Base-by-base conservation (phyloP, 768 basidiomycete genomes). In the Termitomyces bulborhizus region DNA sequence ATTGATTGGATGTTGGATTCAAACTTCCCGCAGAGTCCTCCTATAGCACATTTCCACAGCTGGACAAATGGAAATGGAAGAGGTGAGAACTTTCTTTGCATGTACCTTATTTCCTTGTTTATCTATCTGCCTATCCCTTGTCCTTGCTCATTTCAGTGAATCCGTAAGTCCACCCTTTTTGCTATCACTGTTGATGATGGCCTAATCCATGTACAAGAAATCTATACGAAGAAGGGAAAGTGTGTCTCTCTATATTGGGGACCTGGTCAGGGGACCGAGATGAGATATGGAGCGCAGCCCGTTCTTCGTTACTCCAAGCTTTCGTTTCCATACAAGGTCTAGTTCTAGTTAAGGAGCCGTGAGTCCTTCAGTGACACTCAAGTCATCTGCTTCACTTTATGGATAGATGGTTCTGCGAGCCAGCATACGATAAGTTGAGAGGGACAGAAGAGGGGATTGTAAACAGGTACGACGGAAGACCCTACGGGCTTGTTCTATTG, bases 1-100 rank as follows among this genome's bases (percentile, higher is more conserved):
- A 96, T 97, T 54, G 94, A 98, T 70, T 93, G 90, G 90, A 83
- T 85, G 78, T 74, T 93, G 11, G 90, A 90, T 63, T 90, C 83
- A 52, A 85, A 87, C 67, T 97, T 88, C 66, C 93, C 86, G 44
- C 83, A 84, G 60, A 82, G 75, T 57, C 93, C 94, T 12, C 94
- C 94, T 0, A 75, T 83, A 53, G 95, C 94, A 9, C 88, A 91
- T 71, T 98, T 98, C 69, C 78, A 86, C 47, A 93, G 91, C 57
- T 95, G 93, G 90, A 97, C 94, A 5, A 92, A 93, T 68, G 93
- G 93, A 3, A 92, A 93, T 65, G 93, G 93, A 31, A 77, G 93
- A 76, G 88, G 86, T 84, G 73, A 65, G 76, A 63, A 29, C 6
- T 51, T 32, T 36, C 9, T 51, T 46, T 54, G 48, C 60, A 32